phyloP scores from a whole-genome alignment of 345 rosid genomes.

The Limnanthes douglasii region DNA sequence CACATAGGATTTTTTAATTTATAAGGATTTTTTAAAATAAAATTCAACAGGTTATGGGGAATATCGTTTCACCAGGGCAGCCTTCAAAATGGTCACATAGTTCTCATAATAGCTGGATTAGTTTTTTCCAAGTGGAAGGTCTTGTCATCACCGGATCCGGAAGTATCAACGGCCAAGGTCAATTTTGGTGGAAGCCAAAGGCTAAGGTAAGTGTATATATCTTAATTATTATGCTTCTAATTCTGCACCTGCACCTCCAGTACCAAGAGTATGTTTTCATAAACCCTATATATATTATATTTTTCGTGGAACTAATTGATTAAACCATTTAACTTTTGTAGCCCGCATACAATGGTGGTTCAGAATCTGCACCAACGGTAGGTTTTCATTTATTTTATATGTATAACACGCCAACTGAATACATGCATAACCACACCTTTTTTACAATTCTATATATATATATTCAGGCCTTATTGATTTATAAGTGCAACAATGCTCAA shows the following conservation, averaged over 20 bases:
- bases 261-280: not conserved
- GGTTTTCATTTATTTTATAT: not conserved
- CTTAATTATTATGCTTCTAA: not conserved
- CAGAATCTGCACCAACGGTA: not conserved
- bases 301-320: not conserved
- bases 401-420: slow-evolving; percentile 8
- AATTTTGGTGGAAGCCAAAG: slow-evolving; percentile 15
- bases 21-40: not conserved
- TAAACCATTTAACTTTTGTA: not conserved
- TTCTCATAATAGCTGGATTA: not conserved
- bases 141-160: slow-evolving; percentile 14
- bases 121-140: not conserved
- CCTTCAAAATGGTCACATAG: slow-evolving; percentile 4
- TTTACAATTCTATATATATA: no score
- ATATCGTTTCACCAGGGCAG: no score
- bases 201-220: not conserved
- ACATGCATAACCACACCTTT: not conserved
- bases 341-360: not conserved
- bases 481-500: slow-evolving; percentile 9
- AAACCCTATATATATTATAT: not conserved
- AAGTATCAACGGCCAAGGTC: slow-evolving; percentile 18
- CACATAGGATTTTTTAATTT: no score
- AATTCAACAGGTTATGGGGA: no score
- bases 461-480: no score
- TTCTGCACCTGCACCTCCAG: not conserved